Percentiles rank a stretch among this genome's conserved stretches.
These are phyloP conservation scores for Fagopyrum homotropicum DNA, from an alignment of 148 eudicot genomes.

Conservation along the genomic window DNA sequence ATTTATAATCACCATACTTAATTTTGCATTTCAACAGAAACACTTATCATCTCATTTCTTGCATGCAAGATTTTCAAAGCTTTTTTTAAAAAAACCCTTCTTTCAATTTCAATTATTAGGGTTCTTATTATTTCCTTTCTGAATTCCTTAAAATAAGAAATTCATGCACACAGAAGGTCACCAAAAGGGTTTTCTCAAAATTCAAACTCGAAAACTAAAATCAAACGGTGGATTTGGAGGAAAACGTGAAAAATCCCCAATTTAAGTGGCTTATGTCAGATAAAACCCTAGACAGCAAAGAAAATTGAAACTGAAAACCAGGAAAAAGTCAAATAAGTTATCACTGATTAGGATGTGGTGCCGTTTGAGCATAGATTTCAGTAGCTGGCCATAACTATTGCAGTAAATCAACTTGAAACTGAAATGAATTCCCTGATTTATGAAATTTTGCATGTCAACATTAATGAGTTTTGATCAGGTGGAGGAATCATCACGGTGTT, in stretches of 20 bases:
- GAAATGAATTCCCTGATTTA: neutral
- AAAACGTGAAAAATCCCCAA: too few species aligned
- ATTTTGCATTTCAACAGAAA: neutral
- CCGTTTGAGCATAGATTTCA: conserved; percentile 3
- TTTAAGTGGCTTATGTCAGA: too few species aligned
- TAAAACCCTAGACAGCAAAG: neutral
- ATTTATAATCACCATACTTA: neutral
- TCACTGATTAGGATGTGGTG: neutral
- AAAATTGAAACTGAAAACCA: neutral
- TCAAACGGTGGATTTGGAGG: too few species aligned
- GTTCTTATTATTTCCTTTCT: neutral
- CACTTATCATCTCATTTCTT: neutral
- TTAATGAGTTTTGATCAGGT: neutral
- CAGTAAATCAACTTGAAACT: neutral
- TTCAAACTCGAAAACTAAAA: too few species aligned
- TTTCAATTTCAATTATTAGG: neutral
- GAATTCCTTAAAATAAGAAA: neutral
- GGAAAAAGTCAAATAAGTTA: neutral
- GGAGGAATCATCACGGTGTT: conserved; percentile 66
- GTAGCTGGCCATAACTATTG: neutral
- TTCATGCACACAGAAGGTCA: too few species aligned
- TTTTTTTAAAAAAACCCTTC: too few species aligned
- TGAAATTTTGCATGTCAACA: neutral
- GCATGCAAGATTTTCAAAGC: neutral
- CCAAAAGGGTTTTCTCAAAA: too few species aligned